These are phyloP conservation scores for Epipyxis sp. DNA, from an alignment of 108 stramenopile species.

Conservation along the genomic window DNA sequence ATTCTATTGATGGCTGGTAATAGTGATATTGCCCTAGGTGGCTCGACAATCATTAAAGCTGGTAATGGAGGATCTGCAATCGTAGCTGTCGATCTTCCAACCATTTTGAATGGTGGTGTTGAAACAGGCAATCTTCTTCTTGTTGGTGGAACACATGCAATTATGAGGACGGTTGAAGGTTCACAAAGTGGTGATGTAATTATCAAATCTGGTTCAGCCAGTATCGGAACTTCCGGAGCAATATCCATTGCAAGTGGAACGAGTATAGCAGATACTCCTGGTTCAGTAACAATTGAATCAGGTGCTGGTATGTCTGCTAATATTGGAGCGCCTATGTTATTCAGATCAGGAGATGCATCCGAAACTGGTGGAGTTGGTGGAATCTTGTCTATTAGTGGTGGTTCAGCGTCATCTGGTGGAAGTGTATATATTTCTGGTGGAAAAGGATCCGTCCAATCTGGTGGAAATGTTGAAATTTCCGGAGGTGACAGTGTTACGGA, in stretches of 20 bases:
- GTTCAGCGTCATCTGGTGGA: background rate
- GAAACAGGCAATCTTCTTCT: background rate
- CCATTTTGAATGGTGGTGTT: background rate
- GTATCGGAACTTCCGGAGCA: background rate
- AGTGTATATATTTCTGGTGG: background rate
- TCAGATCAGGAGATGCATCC: no score
- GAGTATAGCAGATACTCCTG: background rate
- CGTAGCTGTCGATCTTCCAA: background rate
- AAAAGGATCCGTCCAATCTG: background rate
- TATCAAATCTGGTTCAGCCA: slow-evolving; percentile 1
- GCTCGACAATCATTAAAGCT: background rate
- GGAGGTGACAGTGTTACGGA: background rate
- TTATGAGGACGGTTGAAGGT: no score
- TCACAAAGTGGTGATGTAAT: background rate
- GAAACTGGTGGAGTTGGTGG: no score
- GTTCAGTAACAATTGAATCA: background rate
- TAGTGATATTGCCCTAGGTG: background rate
- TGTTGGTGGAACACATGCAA: background rate
- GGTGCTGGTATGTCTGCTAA: slow-evolving; percentile 3
- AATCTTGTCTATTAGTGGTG: background rate
- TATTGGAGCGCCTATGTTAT: background rate
- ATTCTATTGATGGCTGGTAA: background rate
- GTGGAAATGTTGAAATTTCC: background rate
- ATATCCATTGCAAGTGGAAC: background rate
- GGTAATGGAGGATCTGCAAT: background rate